A percentile compares a stretch with the other conserved stretches of the same genome.
These are phyloP conservation scores for Leucogyrophana mollusca DNA, from an alignment of 768 basidiomycete genomes.

Conservation along the genomic window DNA sequence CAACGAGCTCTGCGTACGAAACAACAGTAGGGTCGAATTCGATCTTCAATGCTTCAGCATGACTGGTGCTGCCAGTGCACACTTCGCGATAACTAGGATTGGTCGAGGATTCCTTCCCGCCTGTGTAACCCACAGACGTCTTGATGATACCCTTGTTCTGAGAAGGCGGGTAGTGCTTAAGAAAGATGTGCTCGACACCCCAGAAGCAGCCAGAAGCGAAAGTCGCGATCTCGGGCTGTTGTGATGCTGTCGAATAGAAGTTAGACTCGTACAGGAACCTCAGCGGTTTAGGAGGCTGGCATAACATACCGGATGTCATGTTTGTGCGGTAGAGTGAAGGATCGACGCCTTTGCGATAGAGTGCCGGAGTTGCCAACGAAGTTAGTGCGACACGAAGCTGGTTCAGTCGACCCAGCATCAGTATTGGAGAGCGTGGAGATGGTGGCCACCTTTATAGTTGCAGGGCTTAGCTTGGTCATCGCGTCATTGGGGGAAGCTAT, in stretches of 20 bases:
- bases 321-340: slow-evolving; percentile 36
- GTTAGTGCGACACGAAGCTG: slow-evolving; percentile 17
- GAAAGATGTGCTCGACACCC: slow-evolving; percentile 85
- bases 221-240: slow-evolving; percentile 42
- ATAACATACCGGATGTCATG: slow-evolving; percentile 34
- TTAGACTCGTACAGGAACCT: too few species aligned
- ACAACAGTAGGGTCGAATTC: slow-evolving; percentile 82
- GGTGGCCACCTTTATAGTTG: background rate
- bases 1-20: slow-evolving; percentile 82
- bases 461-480: background rate
- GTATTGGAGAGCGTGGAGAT: background rate
- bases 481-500: background rate
- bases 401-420: slow-evolving; percentile 26
- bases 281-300: too few species aligned
- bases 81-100: slow-evolving; percentile 74
- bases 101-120: slow-evolving; percentile 52
- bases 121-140: slow-evolving; percentile 79
- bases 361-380: slow-evolving; percentile 18
- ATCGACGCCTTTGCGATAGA: slow-evolving; percentile 28
- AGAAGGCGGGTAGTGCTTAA: slow-evolving; percentile 71
- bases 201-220: slow-evolving; percentile 73
- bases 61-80: slow-evolving; percentile 77
- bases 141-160: slow-evolving; percentile 74
- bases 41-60: slow-evolving; percentile 86
- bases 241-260: slow-evolving; percentile 42